These are phyloP conservation scores for Penicillium sumatraense DNA, from an alignment of 2,329 filamentous ascomycete genomes.

Conservation along the genomic window DNA sequence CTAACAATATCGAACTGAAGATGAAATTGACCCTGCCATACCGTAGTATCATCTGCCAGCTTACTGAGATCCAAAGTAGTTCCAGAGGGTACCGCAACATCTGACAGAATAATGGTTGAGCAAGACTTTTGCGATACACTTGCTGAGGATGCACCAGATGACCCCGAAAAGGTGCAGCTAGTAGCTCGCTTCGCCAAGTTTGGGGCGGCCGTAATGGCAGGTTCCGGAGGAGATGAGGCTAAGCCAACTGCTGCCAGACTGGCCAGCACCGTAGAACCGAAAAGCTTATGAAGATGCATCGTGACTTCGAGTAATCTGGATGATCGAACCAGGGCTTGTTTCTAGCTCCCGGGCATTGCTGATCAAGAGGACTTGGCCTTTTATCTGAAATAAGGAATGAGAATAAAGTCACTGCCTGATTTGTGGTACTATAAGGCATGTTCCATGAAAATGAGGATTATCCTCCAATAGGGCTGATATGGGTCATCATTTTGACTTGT, in stretches of 20 bases:
- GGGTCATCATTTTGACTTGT: background rate
- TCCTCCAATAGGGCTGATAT: conserved; percentile 9
- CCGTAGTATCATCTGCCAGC: conserved; percentile 22
- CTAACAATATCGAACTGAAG: too few relatives aligned
- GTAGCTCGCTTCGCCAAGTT: conserved; percentile 21
- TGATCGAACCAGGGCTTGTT: background rate
- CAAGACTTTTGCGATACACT: conserved; percentile 22
- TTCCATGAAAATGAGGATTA: background rate
- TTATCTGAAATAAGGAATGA: background rate
- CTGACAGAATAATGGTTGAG: conserved; percentile 22
- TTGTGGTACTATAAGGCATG: background rate
- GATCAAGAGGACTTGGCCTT: background rate
- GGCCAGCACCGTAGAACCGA: conserved; percentile 9
- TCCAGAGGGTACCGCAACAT: conserved; percentile 21
- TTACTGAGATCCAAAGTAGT: conserved; percentile 24
- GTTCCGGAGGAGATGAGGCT: conserved; percentile 17
- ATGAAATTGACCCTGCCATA: background rate
- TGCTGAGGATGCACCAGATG: conserved; percentile 15
- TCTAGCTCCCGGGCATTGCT: background rate
- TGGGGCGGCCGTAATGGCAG: conserved; percentile 19
- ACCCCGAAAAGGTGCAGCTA: conserved; percentile 22
- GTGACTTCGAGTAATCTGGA: background rate
- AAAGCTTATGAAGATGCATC: conserved; percentile 6
- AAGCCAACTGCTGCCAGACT: conserved; percentile 10
- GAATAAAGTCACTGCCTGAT: background rate